Conservation (phyloP, 768 basidiomycete species). For the Strobilomyces echinocephalus region DNA sequence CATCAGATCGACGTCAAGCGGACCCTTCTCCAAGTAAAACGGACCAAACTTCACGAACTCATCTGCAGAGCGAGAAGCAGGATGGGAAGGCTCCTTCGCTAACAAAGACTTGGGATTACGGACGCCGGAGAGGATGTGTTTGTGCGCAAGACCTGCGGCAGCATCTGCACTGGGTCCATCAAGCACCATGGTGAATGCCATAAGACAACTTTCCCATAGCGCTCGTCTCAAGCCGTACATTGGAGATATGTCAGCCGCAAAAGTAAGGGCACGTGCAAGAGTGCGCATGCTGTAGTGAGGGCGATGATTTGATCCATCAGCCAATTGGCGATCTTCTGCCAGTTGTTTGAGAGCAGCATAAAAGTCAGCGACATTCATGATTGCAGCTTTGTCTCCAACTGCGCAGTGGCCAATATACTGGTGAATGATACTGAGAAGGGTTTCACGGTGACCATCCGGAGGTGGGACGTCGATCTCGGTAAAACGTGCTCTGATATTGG, state of each 20-base stretch:
- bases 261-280: constrained; percentile 82
- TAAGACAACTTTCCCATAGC: constrained; percentile 93
- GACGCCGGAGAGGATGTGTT: constrained; percentile 73
- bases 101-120: constrained; percentile 77
- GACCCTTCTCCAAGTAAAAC: constrained; percentile 84
- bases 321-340: constrained; percentile 69
- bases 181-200: constrained; percentile 97
- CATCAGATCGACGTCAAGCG: constrained; percentile 52
- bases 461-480: constrained; percentile 95
- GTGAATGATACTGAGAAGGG: constrained; percentile 76
- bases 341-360: constrained; percentile 78
- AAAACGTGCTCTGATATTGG: constrained; percentile 85
- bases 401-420: constrained; percentile 86
- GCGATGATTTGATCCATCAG: constrained; percentile 87
- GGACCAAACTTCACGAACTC: constrained; percentile 83
- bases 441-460: constrained; percentile 89
- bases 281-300: constrained; percentile 99
- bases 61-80: constrained; percentile 40
- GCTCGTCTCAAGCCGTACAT: constrained; percentile 78
- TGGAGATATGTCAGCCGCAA: constrained; percentile 76
- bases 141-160: constrained; percentile 66
- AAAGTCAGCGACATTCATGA: constrained; percentile 91
- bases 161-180: constrained; percentile 64
- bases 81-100: constrained; percentile 58
- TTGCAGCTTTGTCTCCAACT: constrained; percentile 78